Base-by-base conservation (phyloP, 345 rosid species). In the Microcos paniculata region DNA sequence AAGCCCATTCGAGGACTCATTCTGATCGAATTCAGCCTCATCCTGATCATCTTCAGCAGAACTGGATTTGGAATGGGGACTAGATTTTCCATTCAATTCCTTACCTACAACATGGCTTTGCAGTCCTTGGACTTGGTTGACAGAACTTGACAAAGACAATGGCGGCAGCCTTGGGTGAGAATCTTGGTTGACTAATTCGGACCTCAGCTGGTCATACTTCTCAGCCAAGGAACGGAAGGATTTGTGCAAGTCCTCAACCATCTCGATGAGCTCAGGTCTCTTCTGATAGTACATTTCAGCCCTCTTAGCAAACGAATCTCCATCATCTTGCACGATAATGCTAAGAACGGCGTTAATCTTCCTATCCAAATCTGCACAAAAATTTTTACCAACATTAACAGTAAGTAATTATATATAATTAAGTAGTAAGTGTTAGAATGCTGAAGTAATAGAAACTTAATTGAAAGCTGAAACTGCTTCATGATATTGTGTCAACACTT, bases 221-320 rank as follows among this genome's bases (percentile, higher is more conserved):
- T 82, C 82, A 0, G 87, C 84, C n/a, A 86, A 65, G 52, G 80
- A 72, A 59, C 82, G 84, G 62, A 79, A 86, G 70, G 84, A 79
- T 58, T 87, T 80, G 58, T 82, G 80, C 74, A 84, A 80, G 70
- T 84, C 87, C 26, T 84, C 86, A 0, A 86, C 80, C 51, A 84
- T 84, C 21, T 16, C 24, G 5, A 86, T 79, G 52, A 86, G 84
- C 65, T 86, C 80, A 28, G 89, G 89, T 19, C 89, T 78, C 77
- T 71, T 84, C 45, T 84, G 76, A 74, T 80, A 86, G 77, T 84
- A 86, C 86, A 86, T 84, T 74, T 86, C 89, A 8, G 86, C 87
- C 69, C 84, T 86, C 80, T 76, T 86, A 9, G 87, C 82, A 40
- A 86, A 82, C 2, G 89, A 80, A 77, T 86, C 87, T 51, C 84